Percentiles rank a stretch among this genome's conserved stretches.
These are phyloP conservation scores for Chlamydomonas asymmetrica DNA, from an alignment of 139 green algal genomes.

Conservation along the genomic window DNA sequence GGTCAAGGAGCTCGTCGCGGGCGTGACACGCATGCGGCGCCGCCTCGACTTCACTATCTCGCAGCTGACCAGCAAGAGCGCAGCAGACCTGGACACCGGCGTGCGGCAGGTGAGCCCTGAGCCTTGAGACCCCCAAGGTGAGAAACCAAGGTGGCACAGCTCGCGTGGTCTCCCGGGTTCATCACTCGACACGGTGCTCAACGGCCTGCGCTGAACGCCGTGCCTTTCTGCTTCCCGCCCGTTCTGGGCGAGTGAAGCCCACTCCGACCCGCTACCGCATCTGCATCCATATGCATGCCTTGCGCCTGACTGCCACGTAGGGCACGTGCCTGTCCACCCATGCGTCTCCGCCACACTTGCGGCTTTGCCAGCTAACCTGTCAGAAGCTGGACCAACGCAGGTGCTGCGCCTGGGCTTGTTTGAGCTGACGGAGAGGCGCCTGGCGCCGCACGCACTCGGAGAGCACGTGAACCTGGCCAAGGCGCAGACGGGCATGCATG, in stretches of 20 bases:
- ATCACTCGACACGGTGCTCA: no score
- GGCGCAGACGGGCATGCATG: constrained; percentile 34
- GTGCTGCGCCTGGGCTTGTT: constrained; percentile 75
- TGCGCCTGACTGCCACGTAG: no score
- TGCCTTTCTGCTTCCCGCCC: neutral
- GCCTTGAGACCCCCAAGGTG: no score
- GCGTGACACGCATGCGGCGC: constrained; percentile 54
- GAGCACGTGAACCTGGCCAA: constrained; percentile 79
- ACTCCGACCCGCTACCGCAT: neutral
- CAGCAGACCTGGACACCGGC: constrained; percentile 18
- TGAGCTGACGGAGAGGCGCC: constrained; percentile 61
- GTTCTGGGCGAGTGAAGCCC: neutral
- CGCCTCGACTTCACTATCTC: constrained; percentile 59
- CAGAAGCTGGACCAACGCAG: constrained; percentile 26
- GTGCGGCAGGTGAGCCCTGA: constrained; percentile 24
- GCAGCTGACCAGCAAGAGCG: constrained; percentile 35
- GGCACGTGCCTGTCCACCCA: no score
- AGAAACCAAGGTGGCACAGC: no score
- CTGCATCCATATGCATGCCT: neutral
- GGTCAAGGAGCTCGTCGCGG: constrained; percentile 70
- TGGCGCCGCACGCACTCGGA: constrained; percentile 59
- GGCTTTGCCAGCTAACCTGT: constrained; percentile 1
- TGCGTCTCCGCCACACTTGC: neutral
- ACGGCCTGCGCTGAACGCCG: no score
- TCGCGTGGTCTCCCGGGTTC: no score